A percentile compares a stretch with the other conserved stretches of the same genome.
phyloP scores from a whole-genome alignment of 2,329 filamentous ascomycete species.

The Cladophialophora yegresii region DNA sequence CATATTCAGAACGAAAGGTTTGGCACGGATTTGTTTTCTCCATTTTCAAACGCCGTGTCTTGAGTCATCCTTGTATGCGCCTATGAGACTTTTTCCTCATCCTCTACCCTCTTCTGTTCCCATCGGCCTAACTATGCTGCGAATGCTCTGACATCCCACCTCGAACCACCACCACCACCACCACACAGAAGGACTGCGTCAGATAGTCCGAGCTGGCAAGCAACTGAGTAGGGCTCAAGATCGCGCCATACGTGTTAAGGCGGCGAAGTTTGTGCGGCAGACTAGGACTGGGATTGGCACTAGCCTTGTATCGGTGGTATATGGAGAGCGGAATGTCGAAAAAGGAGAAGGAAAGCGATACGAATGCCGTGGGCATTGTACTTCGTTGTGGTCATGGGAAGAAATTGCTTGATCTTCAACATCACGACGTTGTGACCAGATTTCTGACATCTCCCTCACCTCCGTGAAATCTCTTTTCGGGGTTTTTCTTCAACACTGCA shows the following conservation, averaged over 20 bases:
- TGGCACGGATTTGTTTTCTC: background rate
- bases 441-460: background rate
- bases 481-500: background rate
- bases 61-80: background rate
- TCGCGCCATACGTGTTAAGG: background rate
- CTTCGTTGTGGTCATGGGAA: background rate
- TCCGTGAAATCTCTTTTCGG: background rate
- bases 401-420: background rate
- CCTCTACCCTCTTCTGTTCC: background rate
- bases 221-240: background rate
- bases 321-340: background rate
- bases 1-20: background rate
- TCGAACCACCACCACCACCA: background rate
- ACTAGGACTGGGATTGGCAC: background rate
- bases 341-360: background rate
- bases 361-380: background rate
- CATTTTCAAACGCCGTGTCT: background rate
- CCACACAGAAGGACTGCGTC: background rate
- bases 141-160: too few species aligned
- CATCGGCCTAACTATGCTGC: too few species aligned
- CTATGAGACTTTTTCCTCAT: background rate
- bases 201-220: background rate
- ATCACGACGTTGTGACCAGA: background rate
- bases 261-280: conserved; percentile 1
- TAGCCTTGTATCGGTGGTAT: too few species aligned